Percentiles rank a stretch among this genome's conserved stretches.
These are phyloP conservation scores for Microdochium trichocladiopsis DNA, from an alignment of 2,329 filamentous ascomycete genomes.

Conservation along the genomic window DNA sequence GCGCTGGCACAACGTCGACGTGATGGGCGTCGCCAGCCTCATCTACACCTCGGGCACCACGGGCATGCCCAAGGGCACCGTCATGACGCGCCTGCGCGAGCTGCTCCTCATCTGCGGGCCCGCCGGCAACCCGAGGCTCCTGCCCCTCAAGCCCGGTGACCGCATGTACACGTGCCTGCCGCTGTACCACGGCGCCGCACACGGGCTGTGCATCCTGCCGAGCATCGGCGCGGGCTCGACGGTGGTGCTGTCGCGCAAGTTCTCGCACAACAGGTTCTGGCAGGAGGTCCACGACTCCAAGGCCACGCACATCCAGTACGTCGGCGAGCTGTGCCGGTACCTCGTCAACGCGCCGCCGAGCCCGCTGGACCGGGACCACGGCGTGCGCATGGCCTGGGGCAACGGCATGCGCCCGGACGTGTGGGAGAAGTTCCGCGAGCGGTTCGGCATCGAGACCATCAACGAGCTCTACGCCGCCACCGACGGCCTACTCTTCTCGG, in stretches of 20 bases:
- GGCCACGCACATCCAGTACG: conserved; percentile 66
- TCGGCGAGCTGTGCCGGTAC: conserved; percentile 71
- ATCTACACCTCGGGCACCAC: conserved; percentile 74
- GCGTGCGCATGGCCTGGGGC: conserved; percentile 50
- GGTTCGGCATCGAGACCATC: conserved; percentile 55
- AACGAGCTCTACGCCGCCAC: conserved; percentile 72
- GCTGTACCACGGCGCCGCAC: conserved; percentile 69
- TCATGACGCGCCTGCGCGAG: conserved; percentile 40
- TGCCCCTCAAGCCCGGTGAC: conserved; percentile 29
- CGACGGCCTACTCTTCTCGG: conserved; percentile 57
- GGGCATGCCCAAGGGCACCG: conserved; percentile 64
- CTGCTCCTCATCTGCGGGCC: conserved; percentile 9
- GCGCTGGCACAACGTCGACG: conserved; percentile 41
- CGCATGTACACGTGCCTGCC: conserved; percentile 71
- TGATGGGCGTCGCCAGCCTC: conserved; percentile 46
- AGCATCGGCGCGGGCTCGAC: conserved; percentile 41
- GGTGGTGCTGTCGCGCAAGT: conserved; percentile 56
- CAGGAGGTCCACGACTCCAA: conserved; percentile 57
- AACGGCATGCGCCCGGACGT: conserved; percentile 64
- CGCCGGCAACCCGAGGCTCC: conserved; percentile 3
- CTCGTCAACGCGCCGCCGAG: conserved; percentile 59
- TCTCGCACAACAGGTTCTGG: conserved; percentile 67
- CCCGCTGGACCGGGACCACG: conserved; percentile 50
- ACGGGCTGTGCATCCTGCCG: conserved; percentile 43
- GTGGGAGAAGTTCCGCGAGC: conserved; percentile 55